Conservation (phyloP, 768 basidiomycete species). For the Auricularia sp. region DNA sequence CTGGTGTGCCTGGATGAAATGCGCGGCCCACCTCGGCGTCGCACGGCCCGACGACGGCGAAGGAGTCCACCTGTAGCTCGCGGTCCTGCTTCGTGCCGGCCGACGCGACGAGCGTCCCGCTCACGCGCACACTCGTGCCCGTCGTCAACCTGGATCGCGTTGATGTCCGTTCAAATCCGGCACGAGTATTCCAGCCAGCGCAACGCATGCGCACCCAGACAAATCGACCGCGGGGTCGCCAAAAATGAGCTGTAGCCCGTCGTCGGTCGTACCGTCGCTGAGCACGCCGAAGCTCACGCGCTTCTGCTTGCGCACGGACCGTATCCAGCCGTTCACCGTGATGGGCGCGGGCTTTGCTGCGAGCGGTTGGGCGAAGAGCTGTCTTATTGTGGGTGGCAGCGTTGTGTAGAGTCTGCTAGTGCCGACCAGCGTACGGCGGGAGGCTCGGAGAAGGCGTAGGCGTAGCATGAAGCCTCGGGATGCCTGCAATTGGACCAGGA, state of each 20-base stretch:
- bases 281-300: constrained; percentile 76
- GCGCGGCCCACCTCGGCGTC: constrained; percentile 37
- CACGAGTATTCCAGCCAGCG: background rate
- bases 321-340: constrained; percentile 74
- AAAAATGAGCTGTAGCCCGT: constrained; percentile 75
- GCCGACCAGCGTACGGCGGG: too few relatives aligned
- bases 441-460: too few relatives aligned
- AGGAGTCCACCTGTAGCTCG: constrained; percentile 41
- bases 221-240: constrained; percentile 25
- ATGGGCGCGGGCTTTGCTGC: constrained; percentile 7
- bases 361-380: background rate
- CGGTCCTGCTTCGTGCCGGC: constrained; percentile 40
- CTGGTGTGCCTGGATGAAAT: too few relatives aligned
- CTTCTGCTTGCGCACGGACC: constrained; percentile 79
- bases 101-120: constrained; percentile 37
- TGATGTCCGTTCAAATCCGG: too few relatives aligned
- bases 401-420: background rate
- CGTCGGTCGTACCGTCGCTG: constrained; percentile 65
- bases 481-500: too few relatives aligned
- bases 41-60: constrained; percentile 46
- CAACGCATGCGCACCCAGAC: background rate
- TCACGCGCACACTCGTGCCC: constrained; percentile 46
- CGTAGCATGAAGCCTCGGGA: too few relatives aligned
- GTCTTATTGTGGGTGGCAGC: background rate
- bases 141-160: constrained; percentile 32